These are phyloP conservation scores for Cladosporium cucumerinum DNA, from an alignment of 2,329 filamentous ascomycete species.

Conservation along the genomic window DNA sequence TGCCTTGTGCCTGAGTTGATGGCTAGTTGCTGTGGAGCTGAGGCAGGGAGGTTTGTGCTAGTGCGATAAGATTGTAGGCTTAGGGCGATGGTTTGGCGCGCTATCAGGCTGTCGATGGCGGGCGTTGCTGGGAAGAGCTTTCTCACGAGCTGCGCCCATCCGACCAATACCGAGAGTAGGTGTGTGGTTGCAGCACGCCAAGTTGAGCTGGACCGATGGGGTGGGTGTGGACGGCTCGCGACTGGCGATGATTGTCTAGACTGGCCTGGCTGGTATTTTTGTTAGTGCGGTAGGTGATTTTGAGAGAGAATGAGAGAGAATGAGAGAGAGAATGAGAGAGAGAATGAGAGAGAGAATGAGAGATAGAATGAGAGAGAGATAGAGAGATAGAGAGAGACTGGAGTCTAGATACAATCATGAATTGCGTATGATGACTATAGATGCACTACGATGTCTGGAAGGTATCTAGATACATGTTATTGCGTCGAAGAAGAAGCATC, in stretches of 20 bases:
- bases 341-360: too few relatives aligned
- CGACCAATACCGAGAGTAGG: constrained; percentile 14
- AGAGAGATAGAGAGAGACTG: background rate
- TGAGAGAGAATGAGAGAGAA: too few relatives aligned
- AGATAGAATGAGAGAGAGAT: too few relatives aligned
- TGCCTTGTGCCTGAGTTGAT: constrained; percentile 12
- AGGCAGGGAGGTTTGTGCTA: background rate
- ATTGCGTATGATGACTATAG: background rate
- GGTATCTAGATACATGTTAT: background rate
- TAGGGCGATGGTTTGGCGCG: background rate
- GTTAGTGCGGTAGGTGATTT: background rate
- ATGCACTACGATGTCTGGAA: background rate
- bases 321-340: too few relatives aligned
- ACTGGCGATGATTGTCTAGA: constrained; percentile 1
- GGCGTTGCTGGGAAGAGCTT: constrained; percentile 11
- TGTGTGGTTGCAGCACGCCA: constrained; percentile 15
- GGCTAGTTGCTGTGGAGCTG: constrained; percentile 6
- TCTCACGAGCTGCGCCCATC: constrained; percentile 4
- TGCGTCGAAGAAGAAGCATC: background rate
- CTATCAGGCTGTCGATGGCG: background rate
- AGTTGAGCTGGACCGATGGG: constrained; percentile 2
- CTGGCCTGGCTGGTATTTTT: background rate
- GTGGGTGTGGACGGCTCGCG: constrained; percentile 1
- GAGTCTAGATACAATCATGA: background rate
- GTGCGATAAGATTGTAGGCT: background rate